phyloP scores from a whole-genome alignment of 768 basidiomycete species.

The Astraeus odoratus region DNA sequence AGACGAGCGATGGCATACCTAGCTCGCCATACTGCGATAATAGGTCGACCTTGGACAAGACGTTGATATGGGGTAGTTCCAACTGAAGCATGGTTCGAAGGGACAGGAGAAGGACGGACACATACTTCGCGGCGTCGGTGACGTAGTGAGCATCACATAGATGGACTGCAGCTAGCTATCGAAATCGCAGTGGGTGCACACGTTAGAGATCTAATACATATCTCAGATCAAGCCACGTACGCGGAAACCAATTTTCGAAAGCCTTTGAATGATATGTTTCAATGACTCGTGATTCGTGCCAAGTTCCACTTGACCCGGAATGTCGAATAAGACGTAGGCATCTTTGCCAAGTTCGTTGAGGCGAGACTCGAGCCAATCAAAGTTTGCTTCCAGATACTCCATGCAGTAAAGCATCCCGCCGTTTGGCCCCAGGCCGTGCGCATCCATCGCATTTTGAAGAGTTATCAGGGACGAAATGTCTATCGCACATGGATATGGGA shows the following conservation, averaged over 20 bases:
- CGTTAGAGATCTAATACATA: not conserved
- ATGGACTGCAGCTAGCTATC: slow-evolving; percentile 86
- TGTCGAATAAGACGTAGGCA: slow-evolving; percentile 88
- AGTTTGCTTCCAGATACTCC: slow-evolving; percentile 94
- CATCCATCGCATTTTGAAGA: slow-evolving; percentile 79
- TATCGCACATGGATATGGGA: slow-evolving; percentile 88
- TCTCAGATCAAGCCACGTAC: slow-evolving; percentile 44
- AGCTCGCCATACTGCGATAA: slow-evolving; percentile 85
- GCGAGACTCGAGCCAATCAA: slow-evolving; percentile 76
- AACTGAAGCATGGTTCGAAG: slow-evolving; percentile 97
- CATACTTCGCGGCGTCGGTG: slow-evolving; percentile 91
- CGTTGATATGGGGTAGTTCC: slow-evolving; percentile 97
- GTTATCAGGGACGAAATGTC: slow-evolving; percentile 83
- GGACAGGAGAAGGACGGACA: slow-evolving; percentile 86
- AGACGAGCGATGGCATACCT: slow-evolving; percentile 42
- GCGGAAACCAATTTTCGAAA: slow-evolving; percentile 74
- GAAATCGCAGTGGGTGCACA: not conserved
- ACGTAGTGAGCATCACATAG: slow-evolving; percentile 97
- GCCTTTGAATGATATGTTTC: slow-evolving; percentile 56
- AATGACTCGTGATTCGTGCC: slow-evolving; percentile 93
- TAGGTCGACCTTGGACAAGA: slow-evolving; percentile 94
- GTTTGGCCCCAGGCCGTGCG: slow-evolving; percentile 84
- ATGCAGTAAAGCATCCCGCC: slow-evolving; percentile 95
- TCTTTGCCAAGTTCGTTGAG: slow-evolving; percentile 61
- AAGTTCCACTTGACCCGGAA: slow-evolving; percentile 96